Evolutionary conservation across 768 basidiomycete species (phyloP), one percentile per base, ranked within the genome.

Genomic region (Rhodocollybia butyracea): DNA sequence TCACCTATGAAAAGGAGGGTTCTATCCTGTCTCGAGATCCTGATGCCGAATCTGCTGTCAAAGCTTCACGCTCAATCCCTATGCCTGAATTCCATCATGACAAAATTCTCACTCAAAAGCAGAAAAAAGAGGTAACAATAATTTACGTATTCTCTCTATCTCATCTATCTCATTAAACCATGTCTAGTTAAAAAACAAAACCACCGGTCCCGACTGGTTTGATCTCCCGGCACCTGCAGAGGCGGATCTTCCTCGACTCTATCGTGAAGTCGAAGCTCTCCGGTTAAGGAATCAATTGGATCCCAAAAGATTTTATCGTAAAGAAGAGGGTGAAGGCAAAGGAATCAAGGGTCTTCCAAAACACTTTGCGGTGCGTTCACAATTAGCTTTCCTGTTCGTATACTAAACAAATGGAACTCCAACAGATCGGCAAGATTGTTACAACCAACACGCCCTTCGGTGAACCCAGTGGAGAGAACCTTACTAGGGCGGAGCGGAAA

Each of bases 251-350:
- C 89, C 91, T 32, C 79, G 84, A 34, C 70, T 94, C 38, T 73
- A 93, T 63, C 87, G 89, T 50, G 93, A 97, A 73, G 87, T 93
- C 11, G 90, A 95, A 66, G 88, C 94, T 0, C 74, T 95, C 54
- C 86, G 92, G 29, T 73, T 97, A 45, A 83, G 88, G 47, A 93
- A 93, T 65, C 88, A 92, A 55, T 79, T 97, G 19, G 94, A 97
- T 63, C 93, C 93, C 17, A 97, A 96, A 67, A 81, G 91, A 21
- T 95, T 95, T 72, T 91, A 94, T 71, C 76, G 84, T 58, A 94
- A 91, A 68, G 90, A 94, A 43, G 86, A 88, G 56, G 88, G 89
- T 3, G 90, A 94, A 70, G 84, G 88, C 10, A 88, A 88, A 62
- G 91, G 91, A 15, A 83, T 89, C 67, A 91, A 90, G 68, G 87